Conservation (phyloP, 1,139 yeast species). For the Saccharomyces pastorianus region DNA sequence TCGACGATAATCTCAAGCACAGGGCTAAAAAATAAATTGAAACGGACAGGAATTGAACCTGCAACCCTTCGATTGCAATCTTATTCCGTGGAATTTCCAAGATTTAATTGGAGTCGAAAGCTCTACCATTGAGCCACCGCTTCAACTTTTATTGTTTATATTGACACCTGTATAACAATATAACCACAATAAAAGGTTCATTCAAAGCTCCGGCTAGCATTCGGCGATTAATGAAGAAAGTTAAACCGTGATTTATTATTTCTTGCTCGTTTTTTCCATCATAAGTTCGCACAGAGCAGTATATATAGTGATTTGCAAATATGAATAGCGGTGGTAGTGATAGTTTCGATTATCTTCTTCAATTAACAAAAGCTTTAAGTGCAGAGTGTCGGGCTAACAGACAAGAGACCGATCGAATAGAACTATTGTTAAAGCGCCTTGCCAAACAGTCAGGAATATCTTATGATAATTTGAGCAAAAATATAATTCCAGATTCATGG, state of each 20-base stretch:
- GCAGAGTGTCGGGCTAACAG: conserved; percentile 19
- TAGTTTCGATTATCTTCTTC: conserved; percentile 22
- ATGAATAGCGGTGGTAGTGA: conserved; percentile 7
- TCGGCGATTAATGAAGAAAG: background rate
- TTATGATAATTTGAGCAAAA: conserved; percentile 19
- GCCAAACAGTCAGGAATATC: conserved; percentile 27
- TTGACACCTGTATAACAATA: background rate
- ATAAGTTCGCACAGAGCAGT: background rate
- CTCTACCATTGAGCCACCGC: conserved; percentile 94
- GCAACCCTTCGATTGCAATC: conserved; percentile 59
- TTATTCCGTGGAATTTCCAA: conserved; percentile 27
- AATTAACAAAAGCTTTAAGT: conserved; percentile 20
- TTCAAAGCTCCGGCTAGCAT: background rate
- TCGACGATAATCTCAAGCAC: background rate
- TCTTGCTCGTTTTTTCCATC: too few relatives aligned
- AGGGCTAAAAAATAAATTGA: conserved; percentile 36
- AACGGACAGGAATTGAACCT: conserved; percentile 73
- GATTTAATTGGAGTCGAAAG: conserved; percentile 68
- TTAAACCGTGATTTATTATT: background rate
- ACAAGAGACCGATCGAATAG: conserved; percentile 25
- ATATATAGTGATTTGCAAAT: background rate
- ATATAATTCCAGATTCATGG: conserved; percentile 5
- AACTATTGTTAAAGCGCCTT: conserved; percentile 21
- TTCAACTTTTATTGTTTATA: conserved; percentile 33
- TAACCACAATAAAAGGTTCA: too few relatives aligned